Evolutionary conservation across 83 land plant genomes (phyloP).

Genomic region (Picea abies): DNA sequence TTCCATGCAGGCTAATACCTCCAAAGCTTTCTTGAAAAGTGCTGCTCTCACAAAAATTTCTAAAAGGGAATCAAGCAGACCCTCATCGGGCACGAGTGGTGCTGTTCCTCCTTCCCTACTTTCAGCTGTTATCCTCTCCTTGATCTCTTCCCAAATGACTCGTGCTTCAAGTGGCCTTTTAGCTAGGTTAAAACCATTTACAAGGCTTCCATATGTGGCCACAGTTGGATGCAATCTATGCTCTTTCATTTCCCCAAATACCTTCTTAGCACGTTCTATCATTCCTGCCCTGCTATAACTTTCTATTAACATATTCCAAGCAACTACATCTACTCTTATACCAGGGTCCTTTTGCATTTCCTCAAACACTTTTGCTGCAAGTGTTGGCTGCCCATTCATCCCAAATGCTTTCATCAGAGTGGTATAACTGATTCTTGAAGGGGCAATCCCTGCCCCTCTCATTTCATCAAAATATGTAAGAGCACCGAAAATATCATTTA

Average conservation of each 20-base stretch:
- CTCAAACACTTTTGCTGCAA: slow-evolving; percentile 39
- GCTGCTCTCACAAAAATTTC: slow-evolving; percentile 48
- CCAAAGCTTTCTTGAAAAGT: slow-evolving; percentile 38
- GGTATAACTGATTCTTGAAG: slow-evolving; percentile 43
- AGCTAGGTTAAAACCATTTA: slow-evolving; percentile 27
- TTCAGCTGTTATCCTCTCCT: slow-evolving; percentile 22
- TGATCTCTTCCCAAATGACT: slow-evolving; percentile 51
- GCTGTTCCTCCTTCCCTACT: neutral
- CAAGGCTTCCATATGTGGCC: slow-evolving; percentile 46
- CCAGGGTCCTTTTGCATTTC: slow-evolving; percentile 40
- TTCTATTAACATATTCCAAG: slow-evolving; percentile 50
- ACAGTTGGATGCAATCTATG: slow-evolving; percentile 29
- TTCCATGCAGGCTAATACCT: slow-evolving; percentile 57
- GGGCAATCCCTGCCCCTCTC: slow-evolving; percentile 38
- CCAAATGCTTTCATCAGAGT: slow-evolving; percentile 54
- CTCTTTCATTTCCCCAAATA: slow-evolving; percentile 37
- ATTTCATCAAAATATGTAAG: slow-evolving; percentile 29
- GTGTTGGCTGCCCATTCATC: slow-evolving; percentile 35
- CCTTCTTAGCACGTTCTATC: slow-evolving; percentile 33
- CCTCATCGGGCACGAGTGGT: slow-evolving; percentile 39
- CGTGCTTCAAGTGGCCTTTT: slow-evolving; percentile 33
- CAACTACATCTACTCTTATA: slow-evolving; percentile 35
- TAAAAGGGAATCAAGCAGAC: slow-evolving; percentile 37
- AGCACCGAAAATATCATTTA: slow-evolving; percentile 35
- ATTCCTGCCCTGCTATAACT: slow-evolving; percentile 33